A percentile compares a stretch with the other conserved stretches of the same genome.
These are phyloP conservation scores for Pichia sp. DNA, from an alignment of 1,139 yeast genomes.

Conservation along the genomic window DNA sequence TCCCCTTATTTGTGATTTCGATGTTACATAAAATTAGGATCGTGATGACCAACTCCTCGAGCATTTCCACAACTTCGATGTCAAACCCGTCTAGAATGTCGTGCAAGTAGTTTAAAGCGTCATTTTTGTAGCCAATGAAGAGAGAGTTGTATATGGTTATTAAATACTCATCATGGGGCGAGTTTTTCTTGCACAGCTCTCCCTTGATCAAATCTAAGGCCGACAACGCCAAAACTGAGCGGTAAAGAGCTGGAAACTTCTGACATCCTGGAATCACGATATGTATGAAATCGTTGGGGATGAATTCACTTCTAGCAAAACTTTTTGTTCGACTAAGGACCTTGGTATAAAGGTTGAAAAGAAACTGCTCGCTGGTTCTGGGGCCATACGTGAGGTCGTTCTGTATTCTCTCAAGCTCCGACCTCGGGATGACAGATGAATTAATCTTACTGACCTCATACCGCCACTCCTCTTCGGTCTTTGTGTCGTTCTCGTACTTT, in stretches of 20 bases:
- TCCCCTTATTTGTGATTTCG: slow-evolving; percentile 32
- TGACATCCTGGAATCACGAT: slow-evolving; percentile 23
- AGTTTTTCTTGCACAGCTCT: slow-evolving; percentile 7
- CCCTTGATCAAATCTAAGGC: slow-evolving; percentile 19
- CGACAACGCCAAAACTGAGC: slow-evolving; percentile 21
- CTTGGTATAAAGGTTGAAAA: slow-evolving; percentile 21
- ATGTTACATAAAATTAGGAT: slow-evolving; percentile 31
- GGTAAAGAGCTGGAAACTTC: slow-evolving; percentile 19
- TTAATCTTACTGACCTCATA: neutral
- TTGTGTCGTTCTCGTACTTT: neutral
- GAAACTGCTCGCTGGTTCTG: slow-evolving; percentile 16
- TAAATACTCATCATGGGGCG: slow-evolving; percentile 8
- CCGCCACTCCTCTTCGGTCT: slow-evolving; percentile 1
- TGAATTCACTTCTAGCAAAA: slow-evolving; percentile 16
- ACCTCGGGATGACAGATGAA: neutral
- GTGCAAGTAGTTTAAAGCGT: slow-evolving; percentile 24
- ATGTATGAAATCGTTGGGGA: slow-evolving; percentile 23
- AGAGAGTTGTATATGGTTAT: slow-evolving; percentile 15
- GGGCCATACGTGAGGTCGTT: slow-evolving; percentile 4
- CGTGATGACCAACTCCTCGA: slow-evolving; percentile 25
- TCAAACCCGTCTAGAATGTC: slow-evolving; percentile 22
- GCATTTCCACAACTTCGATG: slow-evolving; percentile 16
- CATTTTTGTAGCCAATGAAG: slow-evolving; percentile 21
- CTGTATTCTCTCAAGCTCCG: slow-evolving; percentile 3
- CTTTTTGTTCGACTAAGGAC: slow-evolving; percentile 20